Evolutionary conservation across 257 asterid species (phyloP).

Genomic region (Solanum medicagineum): DNA sequence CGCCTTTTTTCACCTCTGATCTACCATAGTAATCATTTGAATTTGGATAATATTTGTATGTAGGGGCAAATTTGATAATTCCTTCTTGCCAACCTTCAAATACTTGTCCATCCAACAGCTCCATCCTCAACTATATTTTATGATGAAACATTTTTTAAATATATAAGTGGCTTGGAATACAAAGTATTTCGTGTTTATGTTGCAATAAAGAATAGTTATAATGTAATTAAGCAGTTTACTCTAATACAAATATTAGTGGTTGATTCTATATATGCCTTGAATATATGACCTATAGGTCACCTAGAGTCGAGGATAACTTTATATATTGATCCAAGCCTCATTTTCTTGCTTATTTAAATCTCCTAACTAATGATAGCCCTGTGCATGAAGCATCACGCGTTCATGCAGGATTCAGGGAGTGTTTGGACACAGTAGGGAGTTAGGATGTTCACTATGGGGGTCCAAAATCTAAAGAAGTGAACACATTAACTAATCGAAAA

Average conservation of each 20-base stretch:
- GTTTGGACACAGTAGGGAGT: neutral
- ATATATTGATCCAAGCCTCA: neutral
- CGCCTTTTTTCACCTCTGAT: constrained; percentile 14
- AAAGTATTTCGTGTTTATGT: neutral
- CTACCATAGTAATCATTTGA: constrained; percentile 42
- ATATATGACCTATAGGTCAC: neutral
- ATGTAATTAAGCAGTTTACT: neutral
- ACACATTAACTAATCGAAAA: no score
- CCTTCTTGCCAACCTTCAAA: constrained; percentile 63
- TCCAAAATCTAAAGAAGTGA: no score
- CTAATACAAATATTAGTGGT: neutral
- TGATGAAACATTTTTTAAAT: neutral
- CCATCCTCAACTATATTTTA: constrained; percentile 30
- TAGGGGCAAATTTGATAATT: constrained; percentile 44
- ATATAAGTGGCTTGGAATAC: neutral
- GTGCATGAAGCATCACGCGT: neutral
- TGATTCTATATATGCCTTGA: neutral
- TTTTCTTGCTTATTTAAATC: no score
- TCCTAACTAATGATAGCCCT: neutral
- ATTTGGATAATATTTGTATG: constrained; percentile 40
- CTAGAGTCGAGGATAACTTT: neutral
- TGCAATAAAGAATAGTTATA: neutral
- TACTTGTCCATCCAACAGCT: constrained; percentile 40
- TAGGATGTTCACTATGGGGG: no score
- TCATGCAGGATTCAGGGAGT: neutral